Evolutionary conservation across 768 basidiomycete species (phyloP).

Genomic region (Pholiota conissans): DNA sequence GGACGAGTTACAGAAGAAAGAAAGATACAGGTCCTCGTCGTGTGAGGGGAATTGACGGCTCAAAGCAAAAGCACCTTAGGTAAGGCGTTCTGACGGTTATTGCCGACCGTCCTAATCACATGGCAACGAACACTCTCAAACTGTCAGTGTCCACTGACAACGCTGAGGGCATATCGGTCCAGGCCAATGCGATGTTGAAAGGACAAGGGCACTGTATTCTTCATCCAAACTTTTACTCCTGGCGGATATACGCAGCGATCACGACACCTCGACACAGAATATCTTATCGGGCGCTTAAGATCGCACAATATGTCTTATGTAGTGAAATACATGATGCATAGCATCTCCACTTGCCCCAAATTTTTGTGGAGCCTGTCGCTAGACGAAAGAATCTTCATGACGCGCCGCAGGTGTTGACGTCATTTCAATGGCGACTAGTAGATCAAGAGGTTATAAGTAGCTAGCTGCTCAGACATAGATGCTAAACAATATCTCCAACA

Average conservation of each 20-base stretch:
- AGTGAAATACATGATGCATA: not conserved
- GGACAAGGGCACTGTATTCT: too few species aligned
- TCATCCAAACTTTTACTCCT: too few species aligned
- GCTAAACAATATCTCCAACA: not conserved
- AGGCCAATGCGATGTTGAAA: too few species aligned
- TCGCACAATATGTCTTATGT: not conserved
- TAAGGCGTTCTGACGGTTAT: slow-evolving; percentile 14
- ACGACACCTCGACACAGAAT: too few species aligned
- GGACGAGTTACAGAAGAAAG: slow-evolving; percentile 1
- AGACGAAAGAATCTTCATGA: too few species aligned
- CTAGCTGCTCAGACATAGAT: not conserved
- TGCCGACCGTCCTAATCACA: slow-evolving; percentile 19
- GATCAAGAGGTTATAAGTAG: not conserved
- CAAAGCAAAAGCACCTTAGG: slow-evolving; percentile 14
- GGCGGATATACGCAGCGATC: not conserved
- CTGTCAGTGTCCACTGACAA: too few species aligned
- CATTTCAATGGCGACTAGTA: not conserved
- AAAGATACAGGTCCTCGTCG: slow-evolving; percentile 9
- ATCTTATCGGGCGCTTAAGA: not conserved
- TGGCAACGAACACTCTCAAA: not conserved
- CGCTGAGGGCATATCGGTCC: too few species aligned
- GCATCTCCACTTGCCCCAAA: not conserved
- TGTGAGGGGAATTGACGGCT: slow-evolving; percentile 12
- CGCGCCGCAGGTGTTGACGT: not conserved
- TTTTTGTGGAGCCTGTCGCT: not conserved